Evolutionary conservation across 2,329 filamentous ascomycete species (phyloP).

Genomic region (Xylariomycetidae sp.): DNA sequence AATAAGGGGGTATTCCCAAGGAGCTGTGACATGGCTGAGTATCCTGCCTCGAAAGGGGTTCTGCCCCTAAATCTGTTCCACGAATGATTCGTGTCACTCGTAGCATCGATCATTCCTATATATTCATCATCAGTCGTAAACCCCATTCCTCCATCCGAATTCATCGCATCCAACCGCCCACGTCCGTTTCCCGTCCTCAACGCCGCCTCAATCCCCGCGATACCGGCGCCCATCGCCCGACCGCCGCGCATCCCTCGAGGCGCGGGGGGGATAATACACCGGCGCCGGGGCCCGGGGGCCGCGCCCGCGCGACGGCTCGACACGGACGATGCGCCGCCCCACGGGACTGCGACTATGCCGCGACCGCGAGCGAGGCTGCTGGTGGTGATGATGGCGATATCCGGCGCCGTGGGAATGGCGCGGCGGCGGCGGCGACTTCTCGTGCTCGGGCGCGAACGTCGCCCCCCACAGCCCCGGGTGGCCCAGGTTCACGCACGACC

Average conservation of each 20-base stretch:
- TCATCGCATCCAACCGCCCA: no score
- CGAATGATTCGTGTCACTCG: no score
- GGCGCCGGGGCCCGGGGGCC: conserved; percentile 19
- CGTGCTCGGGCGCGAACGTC: conserved; percentile 19
- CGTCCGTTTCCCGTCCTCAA: no score
- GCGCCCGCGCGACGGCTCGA: conserved; percentile 12
- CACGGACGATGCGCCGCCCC: conserved; percentile 14
- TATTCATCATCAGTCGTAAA: no score
- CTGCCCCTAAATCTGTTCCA: no score
- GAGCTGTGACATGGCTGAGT: no score
- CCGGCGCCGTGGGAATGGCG: conserved; percentile 5
- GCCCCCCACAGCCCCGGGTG: conserved; percentile 18
- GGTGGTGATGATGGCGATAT: no score
- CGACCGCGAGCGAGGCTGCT: conserved; percentile 15
- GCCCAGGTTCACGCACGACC: conserved; percentile 37
- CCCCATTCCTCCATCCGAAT: no score
- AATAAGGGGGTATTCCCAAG: no score
- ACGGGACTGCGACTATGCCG: conserved; percentile 9
- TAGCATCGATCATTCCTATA: no score
- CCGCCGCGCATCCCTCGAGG: conserved; percentile 14
- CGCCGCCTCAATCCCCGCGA: conserved; percentile 7
- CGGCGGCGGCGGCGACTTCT: conserved; percentile 14
- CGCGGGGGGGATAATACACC: conserved; percentile 15
- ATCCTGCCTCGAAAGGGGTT: no score
- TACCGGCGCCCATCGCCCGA: conserved; percentile 17